Conservation (phyloP, 2,329 filamentous ascomycete genomes). For the Lecanicillium sp. region DNA sequence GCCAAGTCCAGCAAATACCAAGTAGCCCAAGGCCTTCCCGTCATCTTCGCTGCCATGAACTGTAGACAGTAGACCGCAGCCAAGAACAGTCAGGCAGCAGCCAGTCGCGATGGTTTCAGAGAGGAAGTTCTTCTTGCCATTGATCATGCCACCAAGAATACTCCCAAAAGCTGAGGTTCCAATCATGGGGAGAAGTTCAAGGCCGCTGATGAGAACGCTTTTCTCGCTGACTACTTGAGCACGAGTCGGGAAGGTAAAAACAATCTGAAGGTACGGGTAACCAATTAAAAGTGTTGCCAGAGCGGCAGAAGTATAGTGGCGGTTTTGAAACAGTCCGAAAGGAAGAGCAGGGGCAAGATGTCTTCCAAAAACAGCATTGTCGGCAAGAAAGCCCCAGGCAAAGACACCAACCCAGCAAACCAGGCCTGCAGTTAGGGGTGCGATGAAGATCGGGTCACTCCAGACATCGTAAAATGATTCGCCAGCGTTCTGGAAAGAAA, state of each 20-base stretch:
- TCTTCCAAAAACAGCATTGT: constrained; percentile 11
- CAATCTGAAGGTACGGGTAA: constrained; percentile 42
- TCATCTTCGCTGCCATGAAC: constrained; percentile 28
- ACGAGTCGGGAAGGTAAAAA: constrained; percentile 45
- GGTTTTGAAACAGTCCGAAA: constrained; percentile 40
- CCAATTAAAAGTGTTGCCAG: constrained; percentile 43
- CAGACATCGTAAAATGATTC: constrained; percentile 32
- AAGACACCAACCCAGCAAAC: constrained; percentile 24
- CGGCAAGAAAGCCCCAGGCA: constrained; percentile 24
- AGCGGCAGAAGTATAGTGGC: constrained; percentile 36
- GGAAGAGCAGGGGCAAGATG: constrained; percentile 39
- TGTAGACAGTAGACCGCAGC: constrained; percentile 42
- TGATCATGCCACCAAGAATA: constrained; percentile 35
- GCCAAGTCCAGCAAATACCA: constrained; percentile 46
- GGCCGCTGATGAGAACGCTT: constrained; percentile 38
- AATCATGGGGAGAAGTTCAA: constrained; percentile 50
- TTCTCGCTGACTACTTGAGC: constrained; percentile 45
- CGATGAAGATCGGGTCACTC: constrained; percentile 32
- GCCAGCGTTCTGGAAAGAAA: constrained; percentile 50
- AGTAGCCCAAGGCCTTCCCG: constrained; percentile 41
- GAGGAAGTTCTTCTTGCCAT: constrained; percentile 34
- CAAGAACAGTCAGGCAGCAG: constrained; percentile 38
- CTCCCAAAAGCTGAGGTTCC: constrained; percentile 42
- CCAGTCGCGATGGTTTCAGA: constrained; percentile 39
- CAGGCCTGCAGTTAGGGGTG: constrained; percentile 24